These are phyloP conservation scores for Gardenia jasminoides DNA, from an alignment of 257 asterid species.

Conservation along the genomic window DNA sequence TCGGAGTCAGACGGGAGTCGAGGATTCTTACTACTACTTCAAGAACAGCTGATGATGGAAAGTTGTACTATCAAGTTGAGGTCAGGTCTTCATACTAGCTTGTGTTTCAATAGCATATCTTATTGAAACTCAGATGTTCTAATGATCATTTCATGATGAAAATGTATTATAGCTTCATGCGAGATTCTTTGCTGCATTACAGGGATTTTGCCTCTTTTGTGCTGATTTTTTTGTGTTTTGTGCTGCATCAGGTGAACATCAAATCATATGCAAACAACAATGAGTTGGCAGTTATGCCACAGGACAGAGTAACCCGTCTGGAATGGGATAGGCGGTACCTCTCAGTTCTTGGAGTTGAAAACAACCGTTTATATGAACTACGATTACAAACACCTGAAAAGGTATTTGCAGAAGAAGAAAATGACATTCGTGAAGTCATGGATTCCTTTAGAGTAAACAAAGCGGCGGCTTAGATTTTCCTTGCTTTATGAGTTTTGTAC, in stretches of 20 bases:
- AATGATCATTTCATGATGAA: neutral
- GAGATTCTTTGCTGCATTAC: neutral
- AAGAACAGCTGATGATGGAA: constrained; percentile 84
- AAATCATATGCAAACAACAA: constrained; percentile 96
- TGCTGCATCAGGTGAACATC: constrained; percentile 57
- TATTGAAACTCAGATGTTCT: neutral
- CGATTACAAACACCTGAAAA: constrained; percentile 85
- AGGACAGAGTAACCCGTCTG: constrained; percentile 66
- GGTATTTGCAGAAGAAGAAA: constrained; percentile 66
- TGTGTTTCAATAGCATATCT: neutral
- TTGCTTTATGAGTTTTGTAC: neutral
- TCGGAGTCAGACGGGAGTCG: constrained; percentile 85
- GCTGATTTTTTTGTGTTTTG: constrained; percentile 7
- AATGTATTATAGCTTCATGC: neutral
- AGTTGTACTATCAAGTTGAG: constrained; percentile 75
- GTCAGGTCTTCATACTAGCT: constrained; percentile 33
- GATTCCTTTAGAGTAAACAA: constrained; percentile 76
- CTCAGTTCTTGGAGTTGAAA: constrained; percentile 95
- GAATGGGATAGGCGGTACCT: constrained; percentile 92
- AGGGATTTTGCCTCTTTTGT: neutral
- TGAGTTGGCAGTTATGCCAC: constrained; percentile 91
- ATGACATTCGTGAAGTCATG: constrained; percentile 72
- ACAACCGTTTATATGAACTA: constrained; percentile 64
- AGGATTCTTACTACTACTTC: constrained; percentile 72
- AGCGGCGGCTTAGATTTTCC: constrained; percentile 38